Conservation (phyloP, 305 asterid species). For the Plantago lanceolata region DNA sequence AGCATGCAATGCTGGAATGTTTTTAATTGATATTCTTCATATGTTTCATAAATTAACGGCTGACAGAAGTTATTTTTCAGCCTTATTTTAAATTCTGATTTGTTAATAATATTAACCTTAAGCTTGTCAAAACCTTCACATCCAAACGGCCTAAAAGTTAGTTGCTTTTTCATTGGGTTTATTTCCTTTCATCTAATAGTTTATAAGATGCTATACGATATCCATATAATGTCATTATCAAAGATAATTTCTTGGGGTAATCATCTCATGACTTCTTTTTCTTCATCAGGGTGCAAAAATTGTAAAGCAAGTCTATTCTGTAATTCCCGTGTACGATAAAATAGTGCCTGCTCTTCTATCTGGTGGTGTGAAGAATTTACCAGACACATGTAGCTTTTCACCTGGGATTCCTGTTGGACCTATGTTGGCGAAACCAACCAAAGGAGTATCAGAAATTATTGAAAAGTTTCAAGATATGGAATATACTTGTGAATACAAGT, state of each 20-base stretch:
- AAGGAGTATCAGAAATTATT: constrained; percentile 89
- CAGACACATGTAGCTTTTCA: constrained; percentile 70
- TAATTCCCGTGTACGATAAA: constrained; percentile 82
- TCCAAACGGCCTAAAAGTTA: no score
- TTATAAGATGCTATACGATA: constrained; percentile 9
- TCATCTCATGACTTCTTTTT: constrained; percentile 21
- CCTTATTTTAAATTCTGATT: no score
- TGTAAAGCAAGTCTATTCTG: constrained; percentile 86
- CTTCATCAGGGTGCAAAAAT: constrained; percentile 76
- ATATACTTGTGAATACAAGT: constrained; percentile 94
- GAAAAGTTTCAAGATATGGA: constrained; percentile 87
- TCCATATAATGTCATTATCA: constrained; percentile 16
- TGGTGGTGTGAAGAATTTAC: constrained; percentile 85
- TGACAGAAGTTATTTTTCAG: no score
- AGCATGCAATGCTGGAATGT: no score
- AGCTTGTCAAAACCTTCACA: no score
- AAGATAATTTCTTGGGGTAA: constrained; percentile 10
- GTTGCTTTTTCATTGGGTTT: no score
- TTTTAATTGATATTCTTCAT: no score
- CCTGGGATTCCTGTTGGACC: constrained; percentile 95
- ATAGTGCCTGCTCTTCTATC: constrained; percentile 83
- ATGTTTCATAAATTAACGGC: no score
- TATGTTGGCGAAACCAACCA: constrained; percentile 96
- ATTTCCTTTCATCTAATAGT: background rate
- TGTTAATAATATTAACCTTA: no score